phyloP scores from a whole-genome alignment of 352 stramenopile genomes.

The Globisporangium parvum region DNA sequence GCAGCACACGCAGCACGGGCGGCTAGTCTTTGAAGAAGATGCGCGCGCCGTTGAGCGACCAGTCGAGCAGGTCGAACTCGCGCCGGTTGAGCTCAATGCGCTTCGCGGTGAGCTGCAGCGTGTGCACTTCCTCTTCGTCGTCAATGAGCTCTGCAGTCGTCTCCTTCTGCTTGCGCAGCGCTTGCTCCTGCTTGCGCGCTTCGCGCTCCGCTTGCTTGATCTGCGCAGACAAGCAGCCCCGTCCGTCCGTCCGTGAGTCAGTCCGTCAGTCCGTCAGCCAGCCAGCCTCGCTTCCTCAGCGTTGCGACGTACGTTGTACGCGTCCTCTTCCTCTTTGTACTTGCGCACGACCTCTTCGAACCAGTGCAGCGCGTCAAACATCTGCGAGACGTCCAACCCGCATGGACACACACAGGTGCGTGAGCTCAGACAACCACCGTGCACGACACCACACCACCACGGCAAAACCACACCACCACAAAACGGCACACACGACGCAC shows the following conservation, averaged over 20 bases:
- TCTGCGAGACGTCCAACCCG: constrained; percentile 18
- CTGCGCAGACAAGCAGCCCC: no score
- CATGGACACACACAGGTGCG: constrained; percentile 5
- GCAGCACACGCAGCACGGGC: no score
- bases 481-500: constrained; percentile 22
- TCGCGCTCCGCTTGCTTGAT: constrained; percentile 82
- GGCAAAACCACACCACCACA: not conserved
- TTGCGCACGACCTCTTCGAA: constrained; percentile 87
- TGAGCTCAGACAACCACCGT: constrained; percentile 1
- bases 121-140: constrained; percentile 83
- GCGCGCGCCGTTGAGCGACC: constrained; percentile 85
- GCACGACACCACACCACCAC: not conserved
- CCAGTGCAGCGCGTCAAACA: constrained; percentile 88
- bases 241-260: no score
- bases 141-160: constrained; percentile 81
- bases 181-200: constrained; percentile 68
- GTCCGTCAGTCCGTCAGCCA: no score
- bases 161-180: constrained; percentile 73
- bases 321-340: constrained; percentile 76
- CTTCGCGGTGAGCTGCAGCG: constrained; percentile 83
- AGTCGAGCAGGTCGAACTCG: constrained; percentile 89
- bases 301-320: constrained; percentile 49
- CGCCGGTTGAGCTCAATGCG: constrained; percentile 82
- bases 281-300: no score
- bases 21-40: constrained; percentile 90